Percentiles rank a stretch among this genome's conserved stretches.
Conservation (phyloP, 257 asterid species). For the Cordia subcordata region DNA sequence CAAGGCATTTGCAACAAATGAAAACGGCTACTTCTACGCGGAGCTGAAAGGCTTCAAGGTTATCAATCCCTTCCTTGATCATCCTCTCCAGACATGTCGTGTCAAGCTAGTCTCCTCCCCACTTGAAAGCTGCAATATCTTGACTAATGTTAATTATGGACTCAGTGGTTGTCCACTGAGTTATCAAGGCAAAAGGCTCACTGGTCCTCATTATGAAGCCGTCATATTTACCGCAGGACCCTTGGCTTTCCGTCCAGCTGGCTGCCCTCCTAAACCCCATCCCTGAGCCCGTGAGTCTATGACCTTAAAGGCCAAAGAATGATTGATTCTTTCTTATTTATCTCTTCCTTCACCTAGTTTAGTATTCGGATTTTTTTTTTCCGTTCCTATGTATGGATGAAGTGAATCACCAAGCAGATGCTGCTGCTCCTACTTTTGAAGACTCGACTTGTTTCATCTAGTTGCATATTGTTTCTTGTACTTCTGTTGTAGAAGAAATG, state of each 20-base stretch:
- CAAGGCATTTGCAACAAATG: constrained; percentile 56
- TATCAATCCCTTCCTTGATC: constrained; percentile 70
- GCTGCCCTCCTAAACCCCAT: constrained; percentile 41
- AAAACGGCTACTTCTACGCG: constrained; percentile 70
- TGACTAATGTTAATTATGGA: constrained; percentile 72
- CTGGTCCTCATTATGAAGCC: constrained; percentile 49
- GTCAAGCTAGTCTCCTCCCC: constrained; percentile 86
- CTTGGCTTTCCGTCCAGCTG: constrained; percentile 72
- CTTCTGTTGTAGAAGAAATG: background rate
- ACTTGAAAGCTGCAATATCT: constrained; percentile 39
- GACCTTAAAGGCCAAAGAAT: background rate
- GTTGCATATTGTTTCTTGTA: background rate
- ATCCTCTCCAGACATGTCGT: constrained; percentile 86
- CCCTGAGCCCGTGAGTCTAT: background rate
- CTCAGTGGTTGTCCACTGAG: constrained; percentile 70
- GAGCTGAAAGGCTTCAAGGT: constrained; percentile 69
- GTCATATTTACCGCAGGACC: constrained; percentile 68
- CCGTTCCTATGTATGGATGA: background rate
- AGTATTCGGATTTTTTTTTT: background rate
- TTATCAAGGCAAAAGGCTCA: constrained; percentile 52
- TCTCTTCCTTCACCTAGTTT: background rate
- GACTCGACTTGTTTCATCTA: background rate
- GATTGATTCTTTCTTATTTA: background rate
- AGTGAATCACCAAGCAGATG: background rate
- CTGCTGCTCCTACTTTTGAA: background rate